Conservation (phyloP, 1,284 basidiomycete genomes). For the Inonotus hispidus region DNA sequence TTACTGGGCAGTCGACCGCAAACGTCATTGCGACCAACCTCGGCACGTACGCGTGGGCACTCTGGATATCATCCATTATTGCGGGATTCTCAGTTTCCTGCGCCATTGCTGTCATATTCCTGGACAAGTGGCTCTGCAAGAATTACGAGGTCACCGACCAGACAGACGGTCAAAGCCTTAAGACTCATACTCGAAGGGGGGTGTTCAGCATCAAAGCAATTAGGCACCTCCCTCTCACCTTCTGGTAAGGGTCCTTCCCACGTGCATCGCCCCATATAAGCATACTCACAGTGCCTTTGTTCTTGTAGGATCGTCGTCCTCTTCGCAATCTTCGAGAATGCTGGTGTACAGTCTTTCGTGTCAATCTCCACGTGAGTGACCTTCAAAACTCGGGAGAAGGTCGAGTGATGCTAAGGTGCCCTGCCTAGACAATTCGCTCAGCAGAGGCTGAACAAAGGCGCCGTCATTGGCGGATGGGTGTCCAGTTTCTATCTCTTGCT, state of each 20-base stretch:
- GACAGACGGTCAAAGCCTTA: slow-evolving; percentile 31
- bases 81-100: slow-evolving; percentile 37
- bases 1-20: slow-evolving; percentile 34
- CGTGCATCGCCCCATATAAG: background rate
- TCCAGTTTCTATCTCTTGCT: slow-evolving; percentile 42
- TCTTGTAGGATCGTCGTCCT: slow-evolving; percentile 33
- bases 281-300: background rate
- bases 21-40: slow-evolving; percentile 38
- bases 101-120: slow-evolving; percentile 33
- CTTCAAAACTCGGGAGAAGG: background rate
- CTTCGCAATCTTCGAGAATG: slow-evolving; percentile 40
- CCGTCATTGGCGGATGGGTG: slow-evolving; percentile 45
- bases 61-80: slow-evolving; percentile 40
- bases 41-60: slow-evolving; percentile 37
- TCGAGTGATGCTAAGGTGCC: background rate
- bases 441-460: slow-evolving; percentile 40
- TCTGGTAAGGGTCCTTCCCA: slow-evolving; percentile 24
- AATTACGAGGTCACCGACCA: slow-evolving; percentile 37
- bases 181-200: slow-evolving; percentile 25
- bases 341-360: slow-evolving; percentile 41
- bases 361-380: slow-evolving; percentile 39
- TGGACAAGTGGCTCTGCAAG: slow-evolving; percentile 35
- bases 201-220: slow-evolving; percentile 34
- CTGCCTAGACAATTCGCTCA: slow-evolving; percentile 36
- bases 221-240: slow-evolving; percentile 34